Evolutionary conservation across 495 filamentous ascomycete species (phyloP).

Genomic region (Talaromyces ruber): DNA sequence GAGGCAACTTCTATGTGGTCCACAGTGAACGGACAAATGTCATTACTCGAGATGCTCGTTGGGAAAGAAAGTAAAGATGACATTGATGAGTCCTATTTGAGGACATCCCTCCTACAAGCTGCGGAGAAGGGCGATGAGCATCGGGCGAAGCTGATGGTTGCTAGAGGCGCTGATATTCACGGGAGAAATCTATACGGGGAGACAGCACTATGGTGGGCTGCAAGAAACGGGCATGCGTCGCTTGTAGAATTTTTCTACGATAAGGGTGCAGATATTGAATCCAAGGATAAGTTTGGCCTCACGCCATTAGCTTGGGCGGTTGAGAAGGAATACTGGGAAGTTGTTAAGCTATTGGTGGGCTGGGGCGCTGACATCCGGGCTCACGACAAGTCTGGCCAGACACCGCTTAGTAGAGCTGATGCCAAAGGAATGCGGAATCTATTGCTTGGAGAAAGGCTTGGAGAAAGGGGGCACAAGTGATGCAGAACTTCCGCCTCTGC

Average conservation of each 20-base stretch:
- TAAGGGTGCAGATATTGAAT: neutral
- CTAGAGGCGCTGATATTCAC: conserved; percentile 9
- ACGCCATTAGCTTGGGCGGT: neutral
- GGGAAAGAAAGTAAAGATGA: neutral
- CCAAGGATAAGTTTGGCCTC: neutral
- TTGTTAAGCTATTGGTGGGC: neutral
- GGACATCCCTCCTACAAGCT: neutral
- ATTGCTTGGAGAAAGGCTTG: neutral
- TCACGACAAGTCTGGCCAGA: neutral
- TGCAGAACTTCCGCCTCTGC: neutral
- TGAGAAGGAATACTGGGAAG: neutral
- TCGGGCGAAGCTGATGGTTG: neutral
- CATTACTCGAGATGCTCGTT: neutral
- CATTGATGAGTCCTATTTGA: neutral
- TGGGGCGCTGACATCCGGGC: neutral
- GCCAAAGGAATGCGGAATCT: neutral
- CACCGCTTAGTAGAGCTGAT: neutral
- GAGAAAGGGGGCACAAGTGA: neutral
- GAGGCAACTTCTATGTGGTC: neutral
- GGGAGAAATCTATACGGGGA: neutral
- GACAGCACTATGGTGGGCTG: neutral
- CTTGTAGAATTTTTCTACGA: neutral
- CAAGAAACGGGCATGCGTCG: neutral
- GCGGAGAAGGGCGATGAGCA: neutral
- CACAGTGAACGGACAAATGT: neutral